Evolutionary conservation across 2,329 filamentous ascomycete genomes (phyloP), one percentile per base, ranked within the genome.

Genomic region (Scopulariopsis brevicaulis): DNA sequence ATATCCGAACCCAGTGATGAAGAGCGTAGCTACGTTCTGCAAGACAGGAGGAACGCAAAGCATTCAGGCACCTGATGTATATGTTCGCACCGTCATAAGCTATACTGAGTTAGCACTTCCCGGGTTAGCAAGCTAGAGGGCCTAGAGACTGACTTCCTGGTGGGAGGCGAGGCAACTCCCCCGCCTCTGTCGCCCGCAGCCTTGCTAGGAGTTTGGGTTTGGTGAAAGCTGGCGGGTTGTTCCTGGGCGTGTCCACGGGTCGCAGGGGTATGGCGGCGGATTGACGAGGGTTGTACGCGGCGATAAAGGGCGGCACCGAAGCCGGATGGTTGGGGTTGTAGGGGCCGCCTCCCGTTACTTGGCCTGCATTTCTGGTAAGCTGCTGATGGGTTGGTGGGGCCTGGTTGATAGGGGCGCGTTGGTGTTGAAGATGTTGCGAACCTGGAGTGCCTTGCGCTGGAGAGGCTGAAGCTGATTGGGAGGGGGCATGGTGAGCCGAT

Each of bases 1-100:
- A 96, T 32, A 97, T 96, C 69, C 96, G 96, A 60, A 97, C 91
- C 4, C 97, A 75, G 65, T 97, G 93, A 65, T 96, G 90, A 12
- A 97, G 76, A 0, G 91, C 93, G 71, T 95, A 97, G n/a, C 90
- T 85, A 65, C 96, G 88, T 68, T 99, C 93, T 14, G 85, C 81
- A 3, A 81, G 81, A 28, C 96, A 83, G 2, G 84, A 83, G 15
- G 90, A 96, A 61, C 89, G 87, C 28, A 99, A 75, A 4, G 92
- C 86, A 64, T 92, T 85, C 43, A 96, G 80, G 62, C 90, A 95
- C 51, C 92, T 86, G 54, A 93, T 86, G 67, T 96, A 97, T 62
- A 96, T 96, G 67, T 95, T 94, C 1, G 89, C 89, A 1, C 89
- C 89, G 61, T 88, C 84, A 64, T 85, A 87, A 64, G 73, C 75